Percentiles rank a stretch among this genome's conserved stretches.
phyloP scores from a whole-genome alignment of 495 filamentous ascomycete genomes.

The Neurospora tetrasperma region DNA sequence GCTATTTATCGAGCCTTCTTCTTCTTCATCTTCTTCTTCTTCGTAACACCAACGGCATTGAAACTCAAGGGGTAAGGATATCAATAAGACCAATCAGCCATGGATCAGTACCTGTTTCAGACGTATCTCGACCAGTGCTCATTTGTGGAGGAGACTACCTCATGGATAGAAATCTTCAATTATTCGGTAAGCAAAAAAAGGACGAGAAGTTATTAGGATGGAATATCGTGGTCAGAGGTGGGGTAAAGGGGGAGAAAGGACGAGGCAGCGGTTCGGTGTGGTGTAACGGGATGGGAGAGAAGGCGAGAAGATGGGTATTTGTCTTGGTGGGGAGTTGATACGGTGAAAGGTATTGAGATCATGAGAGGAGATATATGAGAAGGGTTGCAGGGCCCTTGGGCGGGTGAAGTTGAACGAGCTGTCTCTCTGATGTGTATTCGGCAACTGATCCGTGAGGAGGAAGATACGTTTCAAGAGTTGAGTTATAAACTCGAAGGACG shows the following conservation, averaged over 20 bases:
- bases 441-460: neutral
- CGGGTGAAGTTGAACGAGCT: neutral
- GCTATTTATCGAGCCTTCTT: neutral
- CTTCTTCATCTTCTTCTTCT: neutral
- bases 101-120: conserved; percentile 48
- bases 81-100: conserved; percentile 13
- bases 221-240: neutral
- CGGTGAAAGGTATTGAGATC: neutral
- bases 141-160: conserved; percentile 35
- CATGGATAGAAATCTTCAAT: conserved; percentile 44
- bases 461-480: neutral
- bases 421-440: neutral
- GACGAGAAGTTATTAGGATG: neutral
- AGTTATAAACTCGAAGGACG: neutral
- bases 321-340: neutral
- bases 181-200: conserved; percentile 36
- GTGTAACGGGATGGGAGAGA: neutral
- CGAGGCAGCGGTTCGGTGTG: neutral
- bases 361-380: neutral
- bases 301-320: neutral
- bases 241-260: neutral
- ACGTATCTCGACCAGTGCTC: conserved; percentile 32
- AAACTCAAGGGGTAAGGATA: neutral
- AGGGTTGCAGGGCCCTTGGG: neutral
- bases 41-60: neutral